Percentiles rank a stretch among this genome's conserved stretches.
phyloP scores from a whole-genome alignment of 2,329 filamentous ascomycete species.

The Pyrenochaeta sp. region DNA sequence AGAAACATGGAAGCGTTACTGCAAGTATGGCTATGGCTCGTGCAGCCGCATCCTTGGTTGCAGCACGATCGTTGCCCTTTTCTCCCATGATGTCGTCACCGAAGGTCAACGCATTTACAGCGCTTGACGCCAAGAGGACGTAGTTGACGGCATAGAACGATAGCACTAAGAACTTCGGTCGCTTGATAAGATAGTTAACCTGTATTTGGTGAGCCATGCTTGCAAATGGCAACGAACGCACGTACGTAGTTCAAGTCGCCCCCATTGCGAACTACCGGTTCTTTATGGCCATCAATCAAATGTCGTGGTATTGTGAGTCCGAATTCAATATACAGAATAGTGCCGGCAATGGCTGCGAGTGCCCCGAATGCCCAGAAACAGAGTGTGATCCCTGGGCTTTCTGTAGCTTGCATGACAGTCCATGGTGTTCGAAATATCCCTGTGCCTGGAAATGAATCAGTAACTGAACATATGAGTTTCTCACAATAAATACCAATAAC shows the following conservation, averaged over 20 bases:
- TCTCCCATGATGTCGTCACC: conserved; percentile 11
- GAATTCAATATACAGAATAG: conserved; percentile 27
- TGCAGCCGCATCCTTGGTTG: conserved; percentile 41
- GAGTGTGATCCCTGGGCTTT: conserved; percentile 24
- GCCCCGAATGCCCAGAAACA: conserved; percentile 25
- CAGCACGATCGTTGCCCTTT: conserved; percentile 1
- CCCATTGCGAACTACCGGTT: conserved; percentile 28
- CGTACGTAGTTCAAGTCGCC: conserved; percentile 31
- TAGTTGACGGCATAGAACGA: conserved; percentile 19
- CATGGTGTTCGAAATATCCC: conserved; percentile 28
- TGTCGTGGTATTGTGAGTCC: conserved; percentile 27
- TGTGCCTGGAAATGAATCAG: conserved; percentile 11
- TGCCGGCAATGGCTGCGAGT: conserved; percentile 20
- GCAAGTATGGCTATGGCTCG: conserved; percentile 59
- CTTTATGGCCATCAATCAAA: conserved; percentile 21
- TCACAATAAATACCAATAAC: conserved; percentile 15
- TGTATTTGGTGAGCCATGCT: neutral
- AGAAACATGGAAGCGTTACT: conserved; percentile 56
- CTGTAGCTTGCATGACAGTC: conserved; percentile 22
- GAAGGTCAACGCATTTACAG: conserved; percentile 13
- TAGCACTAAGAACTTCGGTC: conserved; percentile 18
- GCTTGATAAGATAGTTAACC: conserved; percentile 17
- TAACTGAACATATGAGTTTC: neutral
- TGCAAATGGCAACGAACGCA: neutral
- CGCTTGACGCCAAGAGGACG: conserved; percentile 15